Conservation (phyloP, 345 rosid genomes). For the Eucalyptus leucophloia region DNA sequence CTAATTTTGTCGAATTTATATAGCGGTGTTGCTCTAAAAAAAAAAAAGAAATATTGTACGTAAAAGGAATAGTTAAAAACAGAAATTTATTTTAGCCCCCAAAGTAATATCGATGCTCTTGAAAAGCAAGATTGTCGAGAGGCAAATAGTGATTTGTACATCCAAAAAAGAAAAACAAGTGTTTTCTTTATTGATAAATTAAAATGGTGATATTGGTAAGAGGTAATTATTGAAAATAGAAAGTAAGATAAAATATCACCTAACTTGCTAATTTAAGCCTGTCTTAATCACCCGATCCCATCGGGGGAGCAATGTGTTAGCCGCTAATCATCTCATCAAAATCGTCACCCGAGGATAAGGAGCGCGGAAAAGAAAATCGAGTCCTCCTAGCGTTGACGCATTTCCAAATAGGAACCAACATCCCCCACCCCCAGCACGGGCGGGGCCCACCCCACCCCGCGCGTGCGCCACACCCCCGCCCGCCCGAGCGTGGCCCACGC, state of each 20-base stretch:
- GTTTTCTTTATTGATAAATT: rapidly evolving
- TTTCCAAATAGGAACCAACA: not conserved
- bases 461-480: not conserved
- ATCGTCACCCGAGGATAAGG: not conserved
- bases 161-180: not conserved
- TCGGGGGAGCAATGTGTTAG: not conserved
- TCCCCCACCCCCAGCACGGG: not conserved
- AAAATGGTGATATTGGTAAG: rapidly evolving
- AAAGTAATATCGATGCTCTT: rapidly evolving
- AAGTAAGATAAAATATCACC: not conserved
- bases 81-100: not conserved
- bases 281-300: not conserved
- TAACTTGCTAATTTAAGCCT: not conserved
- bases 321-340: not conserved
- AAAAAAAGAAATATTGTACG: not conserved
- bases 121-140: rapidly evolving
- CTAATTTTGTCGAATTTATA: rapidly evolving
- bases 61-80: not conserved
- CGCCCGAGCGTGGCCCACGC: not conserved
- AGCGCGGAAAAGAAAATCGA: not conserved
- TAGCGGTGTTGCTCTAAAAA: not conserved
- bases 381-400: not conserved
- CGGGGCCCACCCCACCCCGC: not conserved
- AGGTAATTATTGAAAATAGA: not conserved
- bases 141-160: not conserved